Evolutionary conservation across 768 basidiomycete species (phyloP), one percentile per base, ranked within the genome.

Genomic region (Cystobasidium tubakii): DNA sequence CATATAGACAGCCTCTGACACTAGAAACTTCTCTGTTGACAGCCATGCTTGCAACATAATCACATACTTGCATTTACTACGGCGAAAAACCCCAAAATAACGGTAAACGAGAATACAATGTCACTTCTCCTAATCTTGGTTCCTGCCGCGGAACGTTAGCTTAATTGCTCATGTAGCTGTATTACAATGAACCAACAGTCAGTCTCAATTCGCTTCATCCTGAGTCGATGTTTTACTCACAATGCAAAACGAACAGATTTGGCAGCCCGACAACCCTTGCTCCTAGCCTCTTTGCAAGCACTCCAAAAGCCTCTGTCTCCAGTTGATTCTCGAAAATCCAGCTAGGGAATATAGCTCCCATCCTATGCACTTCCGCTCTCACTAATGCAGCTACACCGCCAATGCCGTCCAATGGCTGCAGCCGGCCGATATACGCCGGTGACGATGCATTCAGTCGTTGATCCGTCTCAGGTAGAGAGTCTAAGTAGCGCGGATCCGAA

Each of bases 241-340:
- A 46, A 63, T 75, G 74, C 34, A 70, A 33, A 12, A 75, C 74
- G 27, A 62, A 57, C 21, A 75, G 44, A 55, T 73, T 75, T 1
- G 75, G 63, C 17, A 75, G 33, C 1, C 75, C 75, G 1, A 66
- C 63, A 19, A 75, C 66, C 29, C 72, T 43, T 0, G 70, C 76
- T 0, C 74, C 66, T 29, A 78, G 17, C 27, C 33, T 46, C 62
- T 76, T 75, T 6, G 75, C 76, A 7, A 78, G 27, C 60, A 73
- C 62, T 27, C 74, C 77, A 39, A 78, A 78, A 17, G 77, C 77
- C 64, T 78, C 77, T 25, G 77, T 78, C 69, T 78, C 77, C 17
- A 78, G 33, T 55, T 78, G 76, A 36, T 78, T 62, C 1, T 75
- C 76, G 4, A 78, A 74, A 0, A 75, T 69, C 76, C 76, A 78